Conservation (phyloP, 371 early-diverging fungal genomes). For the Mycotypha africana region DNA sequence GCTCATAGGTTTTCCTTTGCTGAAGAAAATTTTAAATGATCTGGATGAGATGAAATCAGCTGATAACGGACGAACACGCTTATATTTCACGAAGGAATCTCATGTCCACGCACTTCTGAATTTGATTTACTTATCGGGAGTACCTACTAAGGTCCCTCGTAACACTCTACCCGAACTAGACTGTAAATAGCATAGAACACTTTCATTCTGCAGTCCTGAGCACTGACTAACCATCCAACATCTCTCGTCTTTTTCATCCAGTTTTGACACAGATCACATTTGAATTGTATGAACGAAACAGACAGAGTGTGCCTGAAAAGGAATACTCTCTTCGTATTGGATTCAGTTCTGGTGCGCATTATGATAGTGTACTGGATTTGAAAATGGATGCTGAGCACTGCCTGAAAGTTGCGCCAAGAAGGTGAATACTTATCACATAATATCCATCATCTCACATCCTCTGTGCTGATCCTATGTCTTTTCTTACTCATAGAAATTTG, state of each 20-base stretch:
- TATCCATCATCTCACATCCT: background rate
- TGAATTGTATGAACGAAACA: conserved; percentile 90
- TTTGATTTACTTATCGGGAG: conserved; percentile 79
- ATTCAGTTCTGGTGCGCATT: conserved; percentile 90
- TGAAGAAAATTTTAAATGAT: conserved; percentile 75
- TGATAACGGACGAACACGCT: conserved; percentile 63
- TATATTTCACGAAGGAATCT: conserved; percentile 98
- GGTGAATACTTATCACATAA: conserved; percentile 17
- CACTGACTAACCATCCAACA: too few species aligned
- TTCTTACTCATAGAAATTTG: conserved; percentile 22
- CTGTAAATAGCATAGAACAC: conserved; percentile 59
- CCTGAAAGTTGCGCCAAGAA: conserved; percentile 74
- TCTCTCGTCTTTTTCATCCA: too few species aligned
- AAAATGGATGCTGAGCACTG: conserved; percentile 86
- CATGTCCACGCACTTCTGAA: conserved; percentile 89
- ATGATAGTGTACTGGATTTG: conserved; percentile 84
- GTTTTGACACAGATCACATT: conserved; percentile 94
- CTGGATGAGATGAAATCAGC: conserved; percentile 56
- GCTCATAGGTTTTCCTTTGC: conserved; percentile 69
- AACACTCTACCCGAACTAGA: conserved; percentile 85
- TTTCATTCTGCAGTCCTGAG: background rate
- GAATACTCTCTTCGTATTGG: conserved; percentile 90
- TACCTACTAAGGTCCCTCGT: conserved; percentile 68
- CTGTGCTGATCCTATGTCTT: background rate
- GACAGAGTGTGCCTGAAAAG: conserved; percentile 41